Evolutionary conservation across 208 protist species (phyloP), one percentile per base, ranked within the genome.

Genomic region (Trypanosoma scelopori): DNA sequence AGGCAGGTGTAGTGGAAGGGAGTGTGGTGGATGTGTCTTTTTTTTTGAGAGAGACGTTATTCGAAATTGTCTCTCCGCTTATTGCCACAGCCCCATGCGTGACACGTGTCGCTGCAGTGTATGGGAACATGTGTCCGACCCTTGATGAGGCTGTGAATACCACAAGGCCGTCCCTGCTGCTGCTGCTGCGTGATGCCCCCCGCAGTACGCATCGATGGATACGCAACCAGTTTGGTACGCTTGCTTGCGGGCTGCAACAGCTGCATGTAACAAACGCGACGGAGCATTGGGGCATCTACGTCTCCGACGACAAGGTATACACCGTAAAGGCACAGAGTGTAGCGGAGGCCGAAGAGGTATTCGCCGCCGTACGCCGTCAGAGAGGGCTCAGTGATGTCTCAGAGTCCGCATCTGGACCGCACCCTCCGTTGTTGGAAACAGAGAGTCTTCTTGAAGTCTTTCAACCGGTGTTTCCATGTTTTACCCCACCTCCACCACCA

Each of bases 401-500:
- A 37, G 32, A 37, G 32, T 37, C 5, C 32, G 22, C 1, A 2
- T 52, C 25, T 13, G 25, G 32, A 22, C 20, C 35, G 25, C 3
- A 41, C 11, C 18, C 18, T 2, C 23, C 46, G 13, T 37, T 25
- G 13, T 49, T 43, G 27, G 63, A 56, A 35, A 30, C 22, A 13
- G 66, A 74, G 30, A 69, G 43, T 59, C 42, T 71, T 41, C 45
- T 69, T 13, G 74, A 73, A 28, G 30, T 71, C 5, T 55, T 69
- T 62, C 47, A 42, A 25, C 59, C 70, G 27, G 50, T 53, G 22
- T 56, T 51, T 42, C 52, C 55, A 13, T 56, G 59, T 16, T 80
- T 85, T 30, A 58, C 45, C n/a, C 76, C 80, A 13, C 73, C 80
- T 22, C 65, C 69, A 30, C 66, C 68, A 18, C 65, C 66, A 1